These are phyloP conservation scores for Austroboletus eburneus DNA, from an alignment of 768 basidiomycete genomes.

Conservation along the genomic window DNA sequence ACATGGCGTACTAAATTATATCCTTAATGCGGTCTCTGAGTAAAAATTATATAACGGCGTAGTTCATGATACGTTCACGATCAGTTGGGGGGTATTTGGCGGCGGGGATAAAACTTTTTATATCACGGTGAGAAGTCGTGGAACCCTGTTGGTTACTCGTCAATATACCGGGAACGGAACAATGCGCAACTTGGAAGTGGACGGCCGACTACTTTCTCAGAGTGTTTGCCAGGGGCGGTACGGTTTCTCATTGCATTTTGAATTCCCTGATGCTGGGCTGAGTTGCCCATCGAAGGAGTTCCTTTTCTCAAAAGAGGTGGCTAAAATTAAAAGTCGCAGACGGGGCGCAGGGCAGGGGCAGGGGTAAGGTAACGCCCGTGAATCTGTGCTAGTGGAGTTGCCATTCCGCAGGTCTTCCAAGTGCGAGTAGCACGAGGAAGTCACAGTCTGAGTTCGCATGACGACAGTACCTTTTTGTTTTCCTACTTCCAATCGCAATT, in stretches of 20 bases:
- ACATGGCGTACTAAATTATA: not conserved
- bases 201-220: no score
- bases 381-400: not conserved
- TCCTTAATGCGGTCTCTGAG: not conserved
- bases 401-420: not conserved
- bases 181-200: not conserved
- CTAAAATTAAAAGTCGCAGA: not conserved
- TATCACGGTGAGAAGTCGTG: not conserved
- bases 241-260: not conserved
- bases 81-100: not conserved
- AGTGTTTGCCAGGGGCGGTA: no score
- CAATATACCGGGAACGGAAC: constrained; percentile 7
- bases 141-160: constrained; percentile 9
- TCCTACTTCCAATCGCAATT: not conserved
- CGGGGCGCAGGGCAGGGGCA: no score
- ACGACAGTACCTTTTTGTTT: constrained; percentile 10
- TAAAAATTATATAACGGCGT: no score
- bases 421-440: not conserved
- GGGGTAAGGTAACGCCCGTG: not conserved
- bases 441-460: constrained; percentile 2
- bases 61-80: no score
- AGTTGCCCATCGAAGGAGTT: not conserved
- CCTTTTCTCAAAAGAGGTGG: no score
- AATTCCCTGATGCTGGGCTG: not conserved
- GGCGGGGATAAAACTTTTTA: not conserved